Percentiles rank a stretch among this genome's conserved stretches.
Conservation (phyloP, 805 yeast genomes). For the Blastobotrys mokoenaii region DNA sequence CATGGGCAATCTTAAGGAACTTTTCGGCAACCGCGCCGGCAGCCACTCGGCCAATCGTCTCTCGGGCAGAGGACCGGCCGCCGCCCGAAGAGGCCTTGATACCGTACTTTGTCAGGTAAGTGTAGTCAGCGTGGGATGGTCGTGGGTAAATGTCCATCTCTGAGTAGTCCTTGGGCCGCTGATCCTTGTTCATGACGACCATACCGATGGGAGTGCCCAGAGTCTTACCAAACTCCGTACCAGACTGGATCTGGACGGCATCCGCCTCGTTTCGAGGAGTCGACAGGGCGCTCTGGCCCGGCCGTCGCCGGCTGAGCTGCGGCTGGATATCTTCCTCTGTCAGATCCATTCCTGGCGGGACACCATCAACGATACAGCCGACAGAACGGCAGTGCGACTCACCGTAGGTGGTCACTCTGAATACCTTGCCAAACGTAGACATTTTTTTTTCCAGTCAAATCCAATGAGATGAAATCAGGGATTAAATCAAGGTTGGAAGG, state of each 20-base stretch:
- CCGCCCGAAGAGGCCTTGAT: conserved; percentile 94
- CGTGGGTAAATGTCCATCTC: conserved; percentile 95
- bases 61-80: conserved; percentile 95
- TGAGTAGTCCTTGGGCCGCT: conserved; percentile 90
- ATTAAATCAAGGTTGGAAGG: not conserved
- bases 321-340: conserved; percentile 89
- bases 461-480: too few relatives aligned
- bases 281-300: conserved; percentile 86
- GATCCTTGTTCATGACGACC: conserved; percentile 90
- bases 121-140: conserved; percentile 96
- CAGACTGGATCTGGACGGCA: conserved; percentile 84
- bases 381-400: conserved; percentile 97
- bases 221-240: conserved; percentile 84
- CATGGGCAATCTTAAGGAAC: conserved; percentile 62
- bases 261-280: conserved; percentile 97
- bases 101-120: conserved; percentile 86
- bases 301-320: conserved; percentile 92
- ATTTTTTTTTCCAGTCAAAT: conserved; percentile 27
- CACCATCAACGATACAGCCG: conserved; percentile 97
- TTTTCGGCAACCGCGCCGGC: conserved; percentile 98
- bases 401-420: conserved; percentile 86
- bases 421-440: conserved; percentile 65
- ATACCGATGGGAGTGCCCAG: conserved; percentile 94
- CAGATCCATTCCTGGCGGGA: conserved; percentile 87
- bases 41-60: conserved; percentile 97